Conservation (phyloP, 2,329 filamentous ascomycete genomes). For the Fusarium longipes region DNA sequence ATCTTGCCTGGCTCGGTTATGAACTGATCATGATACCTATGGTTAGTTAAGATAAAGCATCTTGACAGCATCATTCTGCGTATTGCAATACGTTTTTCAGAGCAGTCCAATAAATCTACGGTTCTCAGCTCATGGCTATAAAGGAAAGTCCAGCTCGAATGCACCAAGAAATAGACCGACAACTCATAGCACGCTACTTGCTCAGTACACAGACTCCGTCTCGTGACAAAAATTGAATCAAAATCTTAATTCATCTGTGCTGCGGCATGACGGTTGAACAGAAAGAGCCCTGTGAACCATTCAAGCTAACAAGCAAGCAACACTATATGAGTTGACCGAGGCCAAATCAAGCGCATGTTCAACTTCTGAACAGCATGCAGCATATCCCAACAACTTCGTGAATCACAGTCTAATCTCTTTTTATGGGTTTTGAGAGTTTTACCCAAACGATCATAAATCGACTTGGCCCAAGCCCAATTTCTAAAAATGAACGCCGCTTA, state of each 20-base stretch:
- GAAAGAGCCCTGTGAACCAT: constrained; percentile 6
- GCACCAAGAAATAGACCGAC: neutral
- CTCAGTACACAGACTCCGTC: neutral
- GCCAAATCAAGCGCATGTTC: constrained; percentile 4
- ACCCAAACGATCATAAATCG: constrained; percentile 25
- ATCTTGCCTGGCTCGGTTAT: neutral
- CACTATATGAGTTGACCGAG: constrained; percentile 9
- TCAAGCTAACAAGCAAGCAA: constrained; percentile 6
- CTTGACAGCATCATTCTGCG: neutral
- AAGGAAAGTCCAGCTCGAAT: neutral
- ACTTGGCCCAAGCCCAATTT: constrained; percentile 34
- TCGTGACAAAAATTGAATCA: constrained; percentile 9
- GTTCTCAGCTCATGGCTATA: neutral
- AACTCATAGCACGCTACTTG: neutral
- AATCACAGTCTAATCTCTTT: constrained; percentile 25
- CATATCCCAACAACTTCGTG: constrained; percentile 8
- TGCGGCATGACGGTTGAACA: constrained; percentile 5
- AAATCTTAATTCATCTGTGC: constrained; percentile 7
- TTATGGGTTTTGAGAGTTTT: constrained; percentile 33
- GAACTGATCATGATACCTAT: neutral
- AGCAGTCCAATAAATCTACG: neutral
- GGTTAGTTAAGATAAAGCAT: neutral
- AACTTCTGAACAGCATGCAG: constrained; percentile 4
- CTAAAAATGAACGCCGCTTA: constrained; percentile 41
- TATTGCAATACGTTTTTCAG: neutral